Evolutionary conservation across 345 rosid genomes (phyloP).

Genomic region (Noccaea caerulescens): DNA sequence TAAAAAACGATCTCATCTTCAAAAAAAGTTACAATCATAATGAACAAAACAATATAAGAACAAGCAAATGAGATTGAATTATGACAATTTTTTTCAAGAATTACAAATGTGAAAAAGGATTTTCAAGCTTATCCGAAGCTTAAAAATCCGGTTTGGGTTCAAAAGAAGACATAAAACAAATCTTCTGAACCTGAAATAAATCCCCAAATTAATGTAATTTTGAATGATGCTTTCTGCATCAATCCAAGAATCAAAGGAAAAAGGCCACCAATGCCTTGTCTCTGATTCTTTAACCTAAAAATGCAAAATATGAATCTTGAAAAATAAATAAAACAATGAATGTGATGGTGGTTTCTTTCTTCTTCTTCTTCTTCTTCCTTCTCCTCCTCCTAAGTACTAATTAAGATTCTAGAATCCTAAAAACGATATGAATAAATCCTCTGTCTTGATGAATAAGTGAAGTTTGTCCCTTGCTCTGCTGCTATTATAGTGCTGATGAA

Average conservation of each 20-base stretch:
- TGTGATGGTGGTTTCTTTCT: constrained; percentile 18
- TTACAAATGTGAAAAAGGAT: constrained; percentile 31
- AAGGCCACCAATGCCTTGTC: constrained; percentile 39
- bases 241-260: constrained; percentile 34
- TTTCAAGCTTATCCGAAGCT: constrained; percentile 47
- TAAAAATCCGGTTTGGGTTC: constrained; percentile 31
- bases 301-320: constrained; percentile 37
- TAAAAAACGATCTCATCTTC: background rate
- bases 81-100: constrained; percentile 30
- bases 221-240: constrained; percentile 43
- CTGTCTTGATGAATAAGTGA: constrained; percentile 27
- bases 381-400: constrained; percentile 38
- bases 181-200: constrained; percentile 41
- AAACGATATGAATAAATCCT: constrained; percentile 27
- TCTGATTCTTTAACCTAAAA: constrained; percentile 34
- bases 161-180: constrained; percentile 48
- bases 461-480: constrained; percentile 22
- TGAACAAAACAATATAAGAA: constrained; percentile 2
- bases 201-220: constrained; percentile 39
- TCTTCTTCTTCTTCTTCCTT: constrained; percentile 5
- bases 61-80: constrained; percentile 30
- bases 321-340: constrained; percentile 34
- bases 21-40: constrained; percentile 7
- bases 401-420: constrained; percentile 42
- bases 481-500: constrained; percentile 27